phyloP scores from a whole-genome alignment of 306 rosid genomes.

The Cucurbita moschata region DNA sequence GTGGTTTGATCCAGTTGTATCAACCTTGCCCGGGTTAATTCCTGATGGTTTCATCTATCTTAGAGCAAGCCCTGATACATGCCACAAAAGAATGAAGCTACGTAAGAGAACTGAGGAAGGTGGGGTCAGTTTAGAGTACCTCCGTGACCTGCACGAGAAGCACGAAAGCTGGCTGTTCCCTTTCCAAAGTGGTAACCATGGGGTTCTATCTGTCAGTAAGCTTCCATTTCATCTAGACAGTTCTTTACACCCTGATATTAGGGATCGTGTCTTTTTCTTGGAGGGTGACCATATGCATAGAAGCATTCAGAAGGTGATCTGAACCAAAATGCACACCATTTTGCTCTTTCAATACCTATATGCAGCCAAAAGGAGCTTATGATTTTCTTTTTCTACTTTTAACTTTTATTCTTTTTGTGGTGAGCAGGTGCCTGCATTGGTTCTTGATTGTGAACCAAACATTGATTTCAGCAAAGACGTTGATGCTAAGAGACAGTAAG shows the following conservation, averaged over 20 bases:
- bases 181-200: conserved; percentile 60
- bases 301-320: conserved; percentile 80
- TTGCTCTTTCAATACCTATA: conserved; percentile 6
- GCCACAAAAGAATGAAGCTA: conserved; percentile 80
- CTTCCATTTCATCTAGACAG: conserved; percentile 56
- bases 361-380: background rate
- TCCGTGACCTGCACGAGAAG: conserved; percentile 71
- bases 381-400: background rate
- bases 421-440: conserved; percentile 89
- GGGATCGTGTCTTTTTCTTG: conserved; percentile 81
- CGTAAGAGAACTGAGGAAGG: conserved; percentile 84
- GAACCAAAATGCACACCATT: background rate
- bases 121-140: conserved; percentile 75
- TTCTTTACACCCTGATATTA: conserved; percentile 71
- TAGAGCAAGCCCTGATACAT: conserved; percentile 98
- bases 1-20: conserved; percentile 97
- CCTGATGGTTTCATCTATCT: conserved; percentile 97
- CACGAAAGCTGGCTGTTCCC: conserved; percentile 98
- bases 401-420: conserved; percentile 2
- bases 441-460: conserved; percentile 95
- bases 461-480: conserved; percentile 91
- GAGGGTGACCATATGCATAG: conserved; percentile 98
- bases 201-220: conserved; percentile 53
- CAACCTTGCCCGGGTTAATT: conserved; percentile 84
- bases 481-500: conserved; percentile 93